A percentile compares a stretch with the other conserved stretches of the same genome.
Evolutionary conservation across 2,329 filamentous ascomycete genomes (phyloP).

Genomic region (Colletotrichum kahawae): DNA sequence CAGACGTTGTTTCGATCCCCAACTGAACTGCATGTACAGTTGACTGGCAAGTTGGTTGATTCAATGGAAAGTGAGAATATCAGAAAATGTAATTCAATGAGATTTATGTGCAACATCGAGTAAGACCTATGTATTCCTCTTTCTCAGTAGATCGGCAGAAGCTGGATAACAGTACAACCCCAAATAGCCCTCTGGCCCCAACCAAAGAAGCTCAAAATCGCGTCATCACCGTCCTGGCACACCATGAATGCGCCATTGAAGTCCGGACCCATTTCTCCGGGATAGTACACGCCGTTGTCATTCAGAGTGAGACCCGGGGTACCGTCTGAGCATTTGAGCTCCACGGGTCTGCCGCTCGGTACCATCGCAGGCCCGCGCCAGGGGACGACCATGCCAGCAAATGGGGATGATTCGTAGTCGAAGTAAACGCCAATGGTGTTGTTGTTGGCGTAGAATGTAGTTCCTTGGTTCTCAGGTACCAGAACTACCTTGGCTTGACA

Average conservation of each 20-base stretch:
- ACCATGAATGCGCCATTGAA: background rate
- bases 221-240: background rate
- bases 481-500: background rate
- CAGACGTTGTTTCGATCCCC: background rate
- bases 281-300: background rate
- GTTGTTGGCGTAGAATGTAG: background rate
- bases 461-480: background rate
- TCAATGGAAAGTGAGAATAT: background rate
- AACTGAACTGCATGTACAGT: accelerated
- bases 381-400: background rate
- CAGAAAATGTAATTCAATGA: background rate
- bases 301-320: background rate
- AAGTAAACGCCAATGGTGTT: background rate
- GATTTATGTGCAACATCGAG: background rate
- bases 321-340: background rate
- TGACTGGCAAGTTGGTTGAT: accelerated
- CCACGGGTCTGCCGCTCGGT: background rate
- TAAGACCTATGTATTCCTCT: background rate
- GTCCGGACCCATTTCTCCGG: background rate
- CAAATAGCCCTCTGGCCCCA: background rate
- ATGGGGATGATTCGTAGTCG: background rate
- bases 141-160: background rate
- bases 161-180: background rate
- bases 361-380: background rate
- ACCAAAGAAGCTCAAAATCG: background rate